Conservation (phyloP, 2,329 filamentous ascomycete species). For the Chaetomiaceae sp. region DNA sequence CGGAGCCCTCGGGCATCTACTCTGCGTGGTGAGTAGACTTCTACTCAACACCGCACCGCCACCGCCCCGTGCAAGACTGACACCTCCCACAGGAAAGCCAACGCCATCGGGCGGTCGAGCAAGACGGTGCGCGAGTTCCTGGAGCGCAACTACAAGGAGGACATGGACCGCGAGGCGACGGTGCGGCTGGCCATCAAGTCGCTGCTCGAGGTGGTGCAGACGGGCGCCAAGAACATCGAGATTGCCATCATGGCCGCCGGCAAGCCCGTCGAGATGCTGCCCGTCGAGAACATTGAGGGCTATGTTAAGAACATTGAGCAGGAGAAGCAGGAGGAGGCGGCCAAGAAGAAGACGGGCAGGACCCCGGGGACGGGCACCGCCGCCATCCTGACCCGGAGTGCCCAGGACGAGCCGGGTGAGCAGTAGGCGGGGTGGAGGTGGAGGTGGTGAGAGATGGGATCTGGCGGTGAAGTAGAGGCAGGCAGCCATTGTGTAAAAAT, state of each 20-base stretch:
- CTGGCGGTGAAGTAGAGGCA: neutral
- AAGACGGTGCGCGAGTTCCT: conserved; percentile 99
- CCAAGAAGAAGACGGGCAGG: conserved; percentile 87
- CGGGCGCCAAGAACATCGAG: conserved; percentile 98
- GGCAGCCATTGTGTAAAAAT: neutral
- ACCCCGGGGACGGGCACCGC: conserved; percentile 66
- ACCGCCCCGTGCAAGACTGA: neutral
- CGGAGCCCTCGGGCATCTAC: conserved; percentile 98
- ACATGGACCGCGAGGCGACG: conserved; percentile 93
- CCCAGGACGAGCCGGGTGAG: conserved; percentile 32
- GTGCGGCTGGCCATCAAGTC: conserved; percentile 98
- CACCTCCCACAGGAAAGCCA: conserved; percentile 75
- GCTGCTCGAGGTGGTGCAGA: conserved; percentile 94
- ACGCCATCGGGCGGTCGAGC: conserved; percentile 95
- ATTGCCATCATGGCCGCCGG: conserved; percentile 97
- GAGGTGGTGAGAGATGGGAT: neutral
- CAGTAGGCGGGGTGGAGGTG: conserved; percentile 5
- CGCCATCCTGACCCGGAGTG: conserved; percentile 66
- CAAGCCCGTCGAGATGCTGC: conserved; percentile 86
- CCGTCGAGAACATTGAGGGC: conserved; percentile 90
- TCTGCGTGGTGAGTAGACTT: conserved; percentile 85
- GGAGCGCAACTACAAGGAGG: conserved; percentile 97
- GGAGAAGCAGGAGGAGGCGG: conserved; percentile 98
- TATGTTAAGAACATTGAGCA: conserved; percentile 99
- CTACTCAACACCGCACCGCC: no score